Evolutionary conservation across 1,139 yeast genomes (phyloP).

Genomic region (Geotrichum aggregatum): DNA sequence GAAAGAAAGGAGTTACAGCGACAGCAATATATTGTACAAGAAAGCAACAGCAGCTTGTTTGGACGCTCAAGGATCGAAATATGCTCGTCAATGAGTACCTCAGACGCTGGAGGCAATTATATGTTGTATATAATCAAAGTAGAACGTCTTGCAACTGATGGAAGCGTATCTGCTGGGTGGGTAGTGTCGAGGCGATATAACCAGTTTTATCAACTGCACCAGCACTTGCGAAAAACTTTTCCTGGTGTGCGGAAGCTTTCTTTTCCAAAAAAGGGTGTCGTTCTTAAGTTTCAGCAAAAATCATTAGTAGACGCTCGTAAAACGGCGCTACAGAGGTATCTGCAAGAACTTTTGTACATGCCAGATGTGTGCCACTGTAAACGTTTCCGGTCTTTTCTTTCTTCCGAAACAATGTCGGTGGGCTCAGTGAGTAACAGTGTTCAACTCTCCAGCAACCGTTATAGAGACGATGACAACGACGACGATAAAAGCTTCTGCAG

Average conservation of each 20-base stretch:
- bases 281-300: conserved; percentile 60
- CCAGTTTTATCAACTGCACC: conserved; percentile 72
- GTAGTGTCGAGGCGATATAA: conserved; percentile 77
- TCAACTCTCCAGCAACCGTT: conserved; percentile 52
- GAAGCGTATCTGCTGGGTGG: conserved; percentile 70
- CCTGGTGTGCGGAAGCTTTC: conserved; percentile 49
- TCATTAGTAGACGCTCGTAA: conserved; percentile 65
- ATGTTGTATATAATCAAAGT: conserved; percentile 75
- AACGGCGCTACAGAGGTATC: conserved; percentile 56
- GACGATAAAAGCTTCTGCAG: too few species aligned
- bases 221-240: conserved; percentile 54
- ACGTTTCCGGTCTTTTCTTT: conserved; percentile 69
- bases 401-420: conserved; percentile 58
- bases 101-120: conserved; percentile 50
- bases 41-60: conserved; percentile 70
- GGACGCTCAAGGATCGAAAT: conserved; percentile 65
- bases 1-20: conserved; percentile 65
- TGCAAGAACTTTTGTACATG: conserved; percentile 53
- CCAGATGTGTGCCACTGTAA: conserved; percentile 71
- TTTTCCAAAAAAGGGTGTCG: conserved; percentile 63
- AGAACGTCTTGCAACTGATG: conserved; percentile 49
- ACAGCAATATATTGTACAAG: conserved; percentile 80
- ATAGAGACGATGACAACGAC: conserved; percentile 31
- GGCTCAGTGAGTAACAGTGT: conserved; percentile 22
- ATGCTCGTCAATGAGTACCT: conserved; percentile 55